Conservation (phyloP, 2,329 filamentous ascomycete genomes). For the Shiraia bambusicola region DNA sequence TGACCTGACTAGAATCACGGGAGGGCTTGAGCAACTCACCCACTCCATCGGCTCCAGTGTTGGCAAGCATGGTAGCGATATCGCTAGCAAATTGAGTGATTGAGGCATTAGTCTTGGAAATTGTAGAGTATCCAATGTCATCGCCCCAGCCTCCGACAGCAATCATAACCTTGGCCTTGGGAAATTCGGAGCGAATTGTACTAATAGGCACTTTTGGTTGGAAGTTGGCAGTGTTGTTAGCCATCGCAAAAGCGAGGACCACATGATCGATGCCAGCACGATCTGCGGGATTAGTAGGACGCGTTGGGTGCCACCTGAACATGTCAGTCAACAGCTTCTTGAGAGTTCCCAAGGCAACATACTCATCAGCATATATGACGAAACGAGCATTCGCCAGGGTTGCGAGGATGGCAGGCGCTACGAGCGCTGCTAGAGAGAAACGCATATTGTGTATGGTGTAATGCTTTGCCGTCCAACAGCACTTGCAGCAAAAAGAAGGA, state of each 20-base stretch:
- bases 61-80: slow-evolving; percentile 62
- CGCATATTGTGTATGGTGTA: slow-evolving; percentile 20
- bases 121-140: slow-evolving; percentile 61
- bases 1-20: not conserved
- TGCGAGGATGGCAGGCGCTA: slow-evolving; percentile 16
- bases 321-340: slow-evolving; percentile 1
- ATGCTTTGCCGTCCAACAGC: not conserved
- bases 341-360: not conserved
- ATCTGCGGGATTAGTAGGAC: slow-evolving; percentile 26
- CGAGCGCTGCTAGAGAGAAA: slow-evolving; percentile 14
- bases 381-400: slow-evolving; percentile 27
- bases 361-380: slow-evolving; percentile 39
- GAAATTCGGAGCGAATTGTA: slow-evolving; percentile 56
- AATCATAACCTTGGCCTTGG: slow-evolving; percentile 64
- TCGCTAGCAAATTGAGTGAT: slow-evolving; percentile 64
- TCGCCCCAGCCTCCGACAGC: slow-evolving; percentile 78
- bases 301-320: slow-evolving; percentile 36
- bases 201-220: slow-evolving; percentile 57
- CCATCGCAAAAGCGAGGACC: slow-evolving; percentile 41
- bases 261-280: slow-evolving; percentile 41
- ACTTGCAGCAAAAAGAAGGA: not conserved
- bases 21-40: slow-evolving; percentile 42
- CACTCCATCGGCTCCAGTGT: slow-evolving; percentile 65
- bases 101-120: slow-evolving; percentile 54
- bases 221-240: slow-evolving; percentile 49